phyloP scores from a whole-genome alignment of 441 rosid genomes.

The Syzygium malaccense region DNA sequence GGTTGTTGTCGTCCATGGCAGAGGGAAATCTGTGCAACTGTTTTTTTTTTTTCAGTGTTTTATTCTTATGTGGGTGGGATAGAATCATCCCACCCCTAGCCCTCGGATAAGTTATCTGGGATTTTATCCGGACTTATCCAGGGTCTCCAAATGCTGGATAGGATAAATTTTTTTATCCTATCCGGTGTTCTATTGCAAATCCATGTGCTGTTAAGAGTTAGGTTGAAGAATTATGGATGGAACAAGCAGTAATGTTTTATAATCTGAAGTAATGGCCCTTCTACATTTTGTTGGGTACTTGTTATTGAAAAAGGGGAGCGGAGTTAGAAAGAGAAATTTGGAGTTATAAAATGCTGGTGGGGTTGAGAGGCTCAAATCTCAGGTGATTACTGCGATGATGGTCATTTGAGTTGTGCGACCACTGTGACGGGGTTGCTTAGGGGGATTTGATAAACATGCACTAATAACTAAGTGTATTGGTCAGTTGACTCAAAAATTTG shows the following conservation, averaged over 20 bases:
- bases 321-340: background rate
- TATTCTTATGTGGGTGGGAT: background rate
- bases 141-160: background rate
- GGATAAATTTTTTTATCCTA: background rate
- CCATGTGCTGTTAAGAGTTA: background rate
- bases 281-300: background rate
- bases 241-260: background rate
- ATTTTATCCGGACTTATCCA: background rate
- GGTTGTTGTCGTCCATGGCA: background rate
- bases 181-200: background rate
- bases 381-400: background rate
- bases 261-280: background rate
- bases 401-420: background rate
- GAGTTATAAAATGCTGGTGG: background rate
- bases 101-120: background rate
- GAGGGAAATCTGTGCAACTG: background rate
- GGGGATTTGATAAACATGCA: background rate
- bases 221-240: background rate
- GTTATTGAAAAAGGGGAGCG: background rate
- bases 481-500: background rate
- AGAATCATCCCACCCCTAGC: background rate
- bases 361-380: background rate
- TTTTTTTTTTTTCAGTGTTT: background rate
- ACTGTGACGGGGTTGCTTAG: background rate
- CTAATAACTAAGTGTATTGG: background rate